Evolutionary conservation across 1,139 yeast genomes (phyloP), one percentile per base, ranked within the genome.

Genomic region (Saccharomyces hybrid): DNA sequence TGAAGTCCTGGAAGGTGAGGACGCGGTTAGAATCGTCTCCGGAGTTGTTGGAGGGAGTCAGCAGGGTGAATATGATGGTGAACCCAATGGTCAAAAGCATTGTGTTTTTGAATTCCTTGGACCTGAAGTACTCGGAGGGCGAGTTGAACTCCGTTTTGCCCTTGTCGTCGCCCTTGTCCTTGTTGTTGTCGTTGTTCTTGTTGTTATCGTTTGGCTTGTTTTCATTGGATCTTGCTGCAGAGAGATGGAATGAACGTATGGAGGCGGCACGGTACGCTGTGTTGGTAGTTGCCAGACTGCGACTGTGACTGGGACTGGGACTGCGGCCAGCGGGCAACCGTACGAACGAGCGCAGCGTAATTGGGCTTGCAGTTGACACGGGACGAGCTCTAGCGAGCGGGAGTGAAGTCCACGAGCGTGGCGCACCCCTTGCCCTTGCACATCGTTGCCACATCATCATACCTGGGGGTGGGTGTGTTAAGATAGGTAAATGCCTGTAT

Each of bases 1-100:
- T 87, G 76, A 93, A 93, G 68, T 89, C 96, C 71, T 91, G 97
- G 79, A 88, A 89, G 1, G 97, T 86, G 59, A 93, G 76, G 59
- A 80, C 79, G 38, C 72, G 67, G 4, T 63, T 59, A 4, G 61
- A 59, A 29, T 71, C 77, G 26, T 71, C 64, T 31, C 1, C 38
- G 38, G 38, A 31, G 14, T n/a, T 13, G 25, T 61, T 53, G 47
- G 54, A 51, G 25, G 72, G 61, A 16, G 67, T 65, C 52, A 70
- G 57, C 25, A 74, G 56, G 38, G 72, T 68, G 55, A 71, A 65
- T 13, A 74, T 58, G 7, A 74, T 56, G 7, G 75, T 67, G 47
- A 73, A 71, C 16, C 75, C 73, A 9, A 69, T 61, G 54, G 76
- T 71, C 60, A 70, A 61, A 53, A 69, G 71, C 20, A 72, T 51